Evolutionary conservation across 257 asterid species (phyloP).

Genomic region (Scutellaria galericulata): DNA sequence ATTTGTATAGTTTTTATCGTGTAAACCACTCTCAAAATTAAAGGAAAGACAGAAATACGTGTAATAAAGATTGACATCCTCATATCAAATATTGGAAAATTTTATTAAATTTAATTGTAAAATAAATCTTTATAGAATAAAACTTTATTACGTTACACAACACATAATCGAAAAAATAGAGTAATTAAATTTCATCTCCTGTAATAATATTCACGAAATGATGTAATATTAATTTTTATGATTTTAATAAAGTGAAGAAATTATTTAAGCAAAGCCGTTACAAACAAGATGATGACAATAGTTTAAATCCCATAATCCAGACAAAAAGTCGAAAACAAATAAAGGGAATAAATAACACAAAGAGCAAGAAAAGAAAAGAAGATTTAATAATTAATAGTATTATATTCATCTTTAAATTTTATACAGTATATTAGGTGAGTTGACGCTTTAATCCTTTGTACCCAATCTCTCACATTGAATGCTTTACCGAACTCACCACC

Average conservation of each 20-base stretch:
- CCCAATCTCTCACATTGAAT: constrained; percentile 53
- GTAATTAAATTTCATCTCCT: too few species aligned
- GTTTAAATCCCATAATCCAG: constrained; percentile 10
- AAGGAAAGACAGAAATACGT: not conserved
- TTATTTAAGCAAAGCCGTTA: constrained; percentile 25
- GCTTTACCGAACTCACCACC: constrained; percentile 86
- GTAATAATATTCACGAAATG: too few species aligned
- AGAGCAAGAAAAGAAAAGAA: not conserved
- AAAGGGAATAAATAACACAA: constrained; percentile 6
- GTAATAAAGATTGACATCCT: not conserved
- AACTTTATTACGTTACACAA: too few species aligned
- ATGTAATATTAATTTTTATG: too few species aligned
- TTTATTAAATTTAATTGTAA: too few species aligned
- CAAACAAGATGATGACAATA: not conserved
- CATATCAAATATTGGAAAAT: too few species aligned
- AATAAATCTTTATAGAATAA: too few species aligned
- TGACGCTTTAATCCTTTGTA: constrained; percentile 32
- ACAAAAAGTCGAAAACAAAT: constrained; percentile 14
- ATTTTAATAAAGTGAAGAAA: not conserved
- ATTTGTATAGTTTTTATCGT: not conserved
- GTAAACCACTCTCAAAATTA: not conserved
- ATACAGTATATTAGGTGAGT: constrained; percentile 26
- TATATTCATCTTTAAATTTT: not conserved
- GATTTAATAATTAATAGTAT: not conserved
- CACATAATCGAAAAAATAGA: too few species aligned